These are phyloP conservation scores for Penicillium pulvis DNA, from an alignment of 495 filamentous ascomycete species.

Conservation along the genomic window DNA sequence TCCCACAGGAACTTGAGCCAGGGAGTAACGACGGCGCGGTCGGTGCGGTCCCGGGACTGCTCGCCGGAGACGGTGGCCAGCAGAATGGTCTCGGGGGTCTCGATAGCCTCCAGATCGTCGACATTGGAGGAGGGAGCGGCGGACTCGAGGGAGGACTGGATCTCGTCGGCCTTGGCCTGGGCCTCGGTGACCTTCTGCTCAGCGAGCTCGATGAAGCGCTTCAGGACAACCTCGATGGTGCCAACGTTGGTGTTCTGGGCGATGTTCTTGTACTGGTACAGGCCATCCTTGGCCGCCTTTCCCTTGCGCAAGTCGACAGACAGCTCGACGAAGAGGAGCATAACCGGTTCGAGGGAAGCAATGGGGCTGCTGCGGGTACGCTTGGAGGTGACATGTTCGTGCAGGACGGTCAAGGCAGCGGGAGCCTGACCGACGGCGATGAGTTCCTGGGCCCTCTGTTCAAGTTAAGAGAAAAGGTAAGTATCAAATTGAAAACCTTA, in stretches of 20 bases:
- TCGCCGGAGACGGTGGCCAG: conserved; percentile 97
- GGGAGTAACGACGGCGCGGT: conserved; percentile 95
- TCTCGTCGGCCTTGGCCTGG: conserved; percentile 92
- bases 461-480: conserved; percentile 1
- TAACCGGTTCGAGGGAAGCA: conserved; percentile 93
- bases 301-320: conserved; percentile 96
- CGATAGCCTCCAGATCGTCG: conserved; percentile 94
- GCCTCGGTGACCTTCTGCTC: conserved; percentile 95
- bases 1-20: conserved; percentile 99
- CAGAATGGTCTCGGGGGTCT: conserved; percentile 97
- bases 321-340: conserved; percentile 95
- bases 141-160: conserved; percentile 83
- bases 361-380: conserved; percentile 96
- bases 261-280: conserved; percentile 99
- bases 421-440: conserved; percentile 93
- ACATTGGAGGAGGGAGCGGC: conserved; percentile 70
- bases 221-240: conserved; percentile 95
- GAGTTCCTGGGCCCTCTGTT: conserved; percentile 89
- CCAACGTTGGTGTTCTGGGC: conserved; percentile 98
- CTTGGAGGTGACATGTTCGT: conserved; percentile 99
- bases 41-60: conserved; percentile 93
- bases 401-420: conserved; percentile 89
- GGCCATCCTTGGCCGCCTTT: conserved; percentile 95
- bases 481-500: conserved; percentile 3
- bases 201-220: conserved; percentile 95